A percentile compares a stretch with the other conserved stretches of the same genome.
Evolutionary conservation across 2,329 filamentous ascomycete species (phyloP).

Genomic region (Neurospora crassa): DNA sequence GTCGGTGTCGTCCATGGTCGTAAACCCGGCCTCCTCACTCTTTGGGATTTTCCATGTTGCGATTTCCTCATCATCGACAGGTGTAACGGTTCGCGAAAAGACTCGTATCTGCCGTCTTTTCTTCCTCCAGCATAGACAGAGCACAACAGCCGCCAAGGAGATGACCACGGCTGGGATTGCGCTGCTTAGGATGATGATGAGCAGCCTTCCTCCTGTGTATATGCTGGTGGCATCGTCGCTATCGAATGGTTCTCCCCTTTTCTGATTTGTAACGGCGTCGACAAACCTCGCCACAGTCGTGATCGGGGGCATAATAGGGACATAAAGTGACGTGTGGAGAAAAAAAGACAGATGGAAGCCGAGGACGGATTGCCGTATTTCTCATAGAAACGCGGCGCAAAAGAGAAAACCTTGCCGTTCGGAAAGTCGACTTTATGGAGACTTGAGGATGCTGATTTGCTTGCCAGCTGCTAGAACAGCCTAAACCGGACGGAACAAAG

Average conservation of each 20-base stretch:
- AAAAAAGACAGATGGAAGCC: background rate
- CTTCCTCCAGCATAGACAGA: constrained; percentile 30
- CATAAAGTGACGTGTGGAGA: background rate
- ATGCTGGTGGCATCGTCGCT: background rate
- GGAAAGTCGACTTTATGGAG: background rate
- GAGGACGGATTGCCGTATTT: background rate
- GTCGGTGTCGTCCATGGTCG: constrained; percentile 10
- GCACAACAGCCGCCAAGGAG: constrained; percentile 25
- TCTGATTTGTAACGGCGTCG: background rate
- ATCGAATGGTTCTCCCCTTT: background rate
- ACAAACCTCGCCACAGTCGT: background rate
- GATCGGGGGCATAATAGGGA: background rate
- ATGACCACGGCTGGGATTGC: constrained; percentile 37
- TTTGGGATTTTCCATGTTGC: constrained; percentile 46
- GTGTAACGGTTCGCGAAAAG: constrained; percentile 46
- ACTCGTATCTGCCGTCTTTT: constrained; percentile 31
- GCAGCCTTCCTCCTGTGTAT: constrained; percentile 24
- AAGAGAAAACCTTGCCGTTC: background rate
- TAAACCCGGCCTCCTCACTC: constrained; percentile 14
- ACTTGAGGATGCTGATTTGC: background rate
- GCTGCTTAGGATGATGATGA: constrained; percentile 41
- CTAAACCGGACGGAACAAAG: background rate
- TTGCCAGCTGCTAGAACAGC: background rate
- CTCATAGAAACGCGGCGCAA: background rate
- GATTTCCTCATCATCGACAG: constrained; percentile 57